These are phyloP conservation scores for Cronartium quercuum DNA, from an alignment of 1,284 basidiomycete genomes.

Conservation along the genomic window DNA sequence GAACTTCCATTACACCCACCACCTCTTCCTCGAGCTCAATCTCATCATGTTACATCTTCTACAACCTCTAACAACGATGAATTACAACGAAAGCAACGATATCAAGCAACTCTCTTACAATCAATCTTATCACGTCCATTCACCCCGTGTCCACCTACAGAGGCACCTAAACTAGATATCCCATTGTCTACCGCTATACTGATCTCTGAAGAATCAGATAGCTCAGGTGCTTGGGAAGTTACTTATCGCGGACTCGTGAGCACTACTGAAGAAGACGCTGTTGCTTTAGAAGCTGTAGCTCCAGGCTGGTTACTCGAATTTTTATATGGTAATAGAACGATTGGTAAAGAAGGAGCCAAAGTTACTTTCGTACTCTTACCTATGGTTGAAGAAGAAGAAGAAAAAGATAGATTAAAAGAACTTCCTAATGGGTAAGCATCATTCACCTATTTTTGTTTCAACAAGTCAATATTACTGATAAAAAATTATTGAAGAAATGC, in stretches of 20 bases:
- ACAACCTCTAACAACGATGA: too few relatives aligned
- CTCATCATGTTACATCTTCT: too few relatives aligned
- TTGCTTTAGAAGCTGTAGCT: constrained; percentile 66
- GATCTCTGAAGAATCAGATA: constrained; percentile 72
- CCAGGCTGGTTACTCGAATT: constrained; percentile 87
- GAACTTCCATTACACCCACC: background rate
- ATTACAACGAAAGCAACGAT: too few relatives aligned
- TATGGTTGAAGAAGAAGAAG: constrained; percentile 53
- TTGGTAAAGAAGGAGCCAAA: constrained; percentile 63
- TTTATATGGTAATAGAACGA: constrained; percentile 56
- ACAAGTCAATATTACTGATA: background rate
- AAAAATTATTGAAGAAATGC: constrained; percentile 59
- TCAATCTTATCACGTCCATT: constrained; percentile 63
- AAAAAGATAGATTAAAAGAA: constrained; percentile 61
- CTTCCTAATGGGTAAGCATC: constrained; percentile 65
- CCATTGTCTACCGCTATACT: constrained; percentile 63
- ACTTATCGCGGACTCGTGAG: constrained; percentile 65
- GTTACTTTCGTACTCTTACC: constrained; percentile 82
- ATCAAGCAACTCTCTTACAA: constrained; percentile 49
- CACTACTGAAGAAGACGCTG: constrained; percentile 53
- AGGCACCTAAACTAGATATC: constrained; percentile 65
- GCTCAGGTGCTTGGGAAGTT: constrained; percentile 51
- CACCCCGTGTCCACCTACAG: constrained; percentile 62
- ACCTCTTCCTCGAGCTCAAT: background rate
- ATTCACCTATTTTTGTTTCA: background rate